These are phyloP conservation scores for Penicillium cataractarum DNA, from an alignment of 495 filamentous ascomycete genomes.

Conservation along the genomic window DNA sequence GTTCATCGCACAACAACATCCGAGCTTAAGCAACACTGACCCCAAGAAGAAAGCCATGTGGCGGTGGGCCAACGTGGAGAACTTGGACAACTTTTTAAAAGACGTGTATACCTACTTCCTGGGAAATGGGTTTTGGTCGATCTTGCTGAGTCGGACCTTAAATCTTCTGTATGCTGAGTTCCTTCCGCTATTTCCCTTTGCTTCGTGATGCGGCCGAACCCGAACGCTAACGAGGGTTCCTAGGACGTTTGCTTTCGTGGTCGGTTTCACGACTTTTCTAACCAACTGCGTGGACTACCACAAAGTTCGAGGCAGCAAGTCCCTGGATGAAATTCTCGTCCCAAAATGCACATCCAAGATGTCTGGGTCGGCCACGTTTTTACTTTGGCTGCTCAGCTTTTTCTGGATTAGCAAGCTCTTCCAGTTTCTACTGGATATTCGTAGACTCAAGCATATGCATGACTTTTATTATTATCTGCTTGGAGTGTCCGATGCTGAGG, in stretches of 20 bases:
- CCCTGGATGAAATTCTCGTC: slow-evolving; percentile 75
- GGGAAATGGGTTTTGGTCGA: slow-evolving; percentile 88
- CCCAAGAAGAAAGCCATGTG: slow-evolving; percentile 88
- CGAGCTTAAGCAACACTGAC: slow-evolving; percentile 56
- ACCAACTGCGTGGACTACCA: slow-evolving; percentile 85
- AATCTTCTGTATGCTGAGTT: slow-evolving; percentile 68
- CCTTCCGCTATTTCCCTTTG: background rate
- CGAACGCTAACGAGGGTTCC: slow-evolving; percentile 5
- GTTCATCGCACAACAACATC: slow-evolving; percentile 39
- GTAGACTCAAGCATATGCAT: slow-evolving; percentile 74
- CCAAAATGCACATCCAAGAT: slow-evolving; percentile 85
- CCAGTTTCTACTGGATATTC: slow-evolving; percentile 73
- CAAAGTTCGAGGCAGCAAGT: slow-evolving; percentile 73
- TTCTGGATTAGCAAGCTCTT: slow-evolving; percentile 83
- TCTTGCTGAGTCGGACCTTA: slow-evolving; percentile 69
- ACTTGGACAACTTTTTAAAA: slow-evolving; percentile 86
- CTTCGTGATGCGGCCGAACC: slow-evolving; percentile 1
- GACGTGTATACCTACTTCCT: slow-evolving; percentile 91
- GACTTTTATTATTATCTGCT: slow-evolving; percentile 89
- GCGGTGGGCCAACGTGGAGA: slow-evolving; percentile 92
- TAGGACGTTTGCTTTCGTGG: slow-evolving; percentile 76
- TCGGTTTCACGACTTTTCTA: slow-evolving; percentile 82
- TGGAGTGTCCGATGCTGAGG: slow-evolving; percentile 84
- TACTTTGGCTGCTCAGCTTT: slow-evolving; percentile 85
- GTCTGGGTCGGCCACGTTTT: slow-evolving; percentile 75